Conservation (phyloP, 805 yeast species). For the Ogataea dorogensis region DNA sequence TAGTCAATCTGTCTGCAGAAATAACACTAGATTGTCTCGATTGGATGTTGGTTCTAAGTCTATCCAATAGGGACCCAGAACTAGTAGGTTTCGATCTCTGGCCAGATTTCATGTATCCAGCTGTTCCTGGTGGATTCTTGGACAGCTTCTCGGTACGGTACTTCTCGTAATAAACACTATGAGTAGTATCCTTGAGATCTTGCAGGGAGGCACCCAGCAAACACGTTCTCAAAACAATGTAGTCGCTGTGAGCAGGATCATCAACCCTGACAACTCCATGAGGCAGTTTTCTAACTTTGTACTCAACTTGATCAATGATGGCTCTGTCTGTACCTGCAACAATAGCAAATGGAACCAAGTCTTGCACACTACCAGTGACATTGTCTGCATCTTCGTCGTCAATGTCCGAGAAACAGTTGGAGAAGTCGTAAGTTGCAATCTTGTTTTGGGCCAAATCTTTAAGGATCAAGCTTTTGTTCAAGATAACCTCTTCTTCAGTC, state of each 20-base stretch:
- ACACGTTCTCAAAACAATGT: slow-evolving; percentile 69
- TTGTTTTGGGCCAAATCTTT: slow-evolving; percentile 36
- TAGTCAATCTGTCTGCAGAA: slow-evolving; percentile 18
- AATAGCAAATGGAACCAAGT: slow-evolving; percentile 78
- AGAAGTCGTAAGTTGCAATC: slow-evolving; percentile 32
- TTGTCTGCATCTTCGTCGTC: slow-evolving; percentile 24
- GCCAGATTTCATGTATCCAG: slow-evolving; percentile 13
- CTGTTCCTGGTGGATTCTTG: slow-evolving; percentile 16
- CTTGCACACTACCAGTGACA: slow-evolving; percentile 22
- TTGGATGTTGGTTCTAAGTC: slow-evolving; percentile 22
- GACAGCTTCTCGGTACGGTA: slow-evolving; percentile 55
- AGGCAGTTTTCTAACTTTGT: slow-evolving; percentile 77
- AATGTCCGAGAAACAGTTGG: slow-evolving; percentile 31
- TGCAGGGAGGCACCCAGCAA: slow-evolving; percentile 77
- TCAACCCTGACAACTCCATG: slow-evolving; percentile 87
- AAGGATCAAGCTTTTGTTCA: slow-evolving; percentile 46
- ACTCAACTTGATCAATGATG: slow-evolving; percentile 64
- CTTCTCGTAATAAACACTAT: slow-evolving; percentile 71
- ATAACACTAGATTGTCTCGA: slow-evolving; percentile 25
- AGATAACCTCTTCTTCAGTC: slow-evolving; percentile 48
- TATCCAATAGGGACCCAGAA: slow-evolving; percentile 24
- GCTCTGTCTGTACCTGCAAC: slow-evolving; percentile 80
- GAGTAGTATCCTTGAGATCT: slow-evolving; percentile 74
- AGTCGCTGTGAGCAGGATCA: slow-evolving; percentile 78
- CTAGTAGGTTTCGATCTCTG: slow-evolving; percentile 20